Evolutionary conservation across 768 basidiomycete genomes (phyloP).

Genomic region (Infundibulicybe gibba): DNA sequence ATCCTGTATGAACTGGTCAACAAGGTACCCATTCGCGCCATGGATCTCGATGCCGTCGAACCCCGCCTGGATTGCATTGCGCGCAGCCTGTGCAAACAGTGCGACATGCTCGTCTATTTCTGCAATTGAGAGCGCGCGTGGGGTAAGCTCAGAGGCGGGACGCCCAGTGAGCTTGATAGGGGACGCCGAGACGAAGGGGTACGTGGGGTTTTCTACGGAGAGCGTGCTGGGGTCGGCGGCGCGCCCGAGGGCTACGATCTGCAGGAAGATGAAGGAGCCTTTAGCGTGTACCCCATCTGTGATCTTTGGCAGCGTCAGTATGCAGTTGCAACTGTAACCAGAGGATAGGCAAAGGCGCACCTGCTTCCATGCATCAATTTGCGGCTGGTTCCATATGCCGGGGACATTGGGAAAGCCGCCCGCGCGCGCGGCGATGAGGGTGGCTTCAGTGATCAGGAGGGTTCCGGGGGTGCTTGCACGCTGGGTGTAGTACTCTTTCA

Average conservation of each 20-base stretch:
- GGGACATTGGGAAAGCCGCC: slow-evolving; percentile 33
- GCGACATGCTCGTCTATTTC: slow-evolving; percentile 1
- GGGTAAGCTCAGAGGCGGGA: background rate
- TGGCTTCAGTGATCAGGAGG: slow-evolving; percentile 44
- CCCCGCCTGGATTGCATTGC: slow-evolving; percentile 30
- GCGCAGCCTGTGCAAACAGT: slow-evolving; percentile 3
- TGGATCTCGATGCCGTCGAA: slow-evolving; percentile 56
- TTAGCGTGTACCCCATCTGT: slow-evolving; percentile 35
- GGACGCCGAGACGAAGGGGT: background rate
- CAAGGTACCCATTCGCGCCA: slow-evolving; percentile 33
- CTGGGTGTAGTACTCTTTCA: slow-evolving; percentile 33
- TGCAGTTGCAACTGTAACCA: background rate
- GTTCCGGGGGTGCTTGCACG: slow-evolving; percentile 32
- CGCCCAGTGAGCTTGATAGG: background rate
- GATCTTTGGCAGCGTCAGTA: slow-evolving; percentile 25
- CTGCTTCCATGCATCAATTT: slow-evolving; percentile 50
- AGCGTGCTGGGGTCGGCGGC: slow-evolving; percentile 8
- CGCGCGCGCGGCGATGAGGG: slow-evolving; percentile 26
- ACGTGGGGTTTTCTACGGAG: background rate
- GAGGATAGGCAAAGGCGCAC: slow-evolving; percentile 18
- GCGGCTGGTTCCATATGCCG: slow-evolving; percentile 48
- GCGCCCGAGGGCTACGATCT: slow-evolving; percentile 50
- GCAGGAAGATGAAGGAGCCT: slow-evolving; percentile 37
- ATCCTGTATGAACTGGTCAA: slow-evolving; percentile 52
- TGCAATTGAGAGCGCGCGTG: background rate